phyloP scores from a whole-genome alignment of 306 rosid species.

The Gastrolobium bilobum region DNA sequence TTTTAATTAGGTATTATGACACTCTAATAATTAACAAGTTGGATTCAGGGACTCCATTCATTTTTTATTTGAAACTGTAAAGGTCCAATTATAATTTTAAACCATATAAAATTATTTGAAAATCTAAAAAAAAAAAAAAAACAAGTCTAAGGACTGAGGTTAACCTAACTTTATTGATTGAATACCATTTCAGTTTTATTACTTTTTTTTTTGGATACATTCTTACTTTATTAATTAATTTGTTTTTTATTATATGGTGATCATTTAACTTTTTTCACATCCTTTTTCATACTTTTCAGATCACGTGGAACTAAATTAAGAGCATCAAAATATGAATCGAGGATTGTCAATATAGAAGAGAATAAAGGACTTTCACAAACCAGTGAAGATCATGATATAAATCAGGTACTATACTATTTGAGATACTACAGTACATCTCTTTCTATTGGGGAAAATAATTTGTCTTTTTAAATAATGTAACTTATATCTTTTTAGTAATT shows the following conservation, averaged over 20 bases:
- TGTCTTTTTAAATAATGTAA: too few species aligned
- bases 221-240: background rate
- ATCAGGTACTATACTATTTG: constrained; percentile 42
- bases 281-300: constrained; percentile 32
- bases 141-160: too few species aligned
- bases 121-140: too few species aligned
- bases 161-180: too few species aligned
- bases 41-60: too few species aligned
- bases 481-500: too few species aligned
- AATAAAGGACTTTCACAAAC: constrained; percentile 42
- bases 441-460: too few species aligned
- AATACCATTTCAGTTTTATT: background rate
- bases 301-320: background rate
- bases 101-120: too few species aligned
- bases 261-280: background rate
- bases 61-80: too few species aligned
- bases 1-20: background rate
- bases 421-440: background rate
- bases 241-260: background rate
- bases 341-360: constrained; percentile 11
- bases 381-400: constrained; percentile 55
- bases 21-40: too few species aligned
- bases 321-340: constrained; percentile 12
- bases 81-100: too few species aligned
- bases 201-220: background rate